Evolutionary conservation across 2,329 filamentous ascomycete species (phyloP), one percentile per base, ranked within the genome.

Genomic region (Penicillium paneum): DNA sequence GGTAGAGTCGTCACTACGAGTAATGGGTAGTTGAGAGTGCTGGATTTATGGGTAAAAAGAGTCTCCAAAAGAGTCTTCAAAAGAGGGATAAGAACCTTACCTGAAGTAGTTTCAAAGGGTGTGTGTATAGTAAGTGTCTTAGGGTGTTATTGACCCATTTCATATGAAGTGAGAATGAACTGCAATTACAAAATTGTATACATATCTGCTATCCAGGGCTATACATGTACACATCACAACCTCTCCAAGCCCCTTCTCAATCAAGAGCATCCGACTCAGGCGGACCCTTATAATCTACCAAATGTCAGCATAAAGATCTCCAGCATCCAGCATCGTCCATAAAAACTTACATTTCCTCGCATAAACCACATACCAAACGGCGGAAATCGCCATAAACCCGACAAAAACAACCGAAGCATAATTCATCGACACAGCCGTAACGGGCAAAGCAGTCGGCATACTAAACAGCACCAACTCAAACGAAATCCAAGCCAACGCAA

Each of bases 341-440:
- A 34, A 34, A 10, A 43, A 70, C 73, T 65, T 66, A 80, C 79
- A 75, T 68, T 78, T 81, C 44, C 76, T 71, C 41, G 79, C 81
- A 66, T 81, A 77, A 7, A 79, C 60, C 0, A 68, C 61, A 65
- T 83, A 84, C 80, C 79, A 83, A 7, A 74, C 59, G 0, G 72
- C 77, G 17, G 77, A 78, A 15, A 83, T 78, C 26, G 72, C 72
- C 51, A 76, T 76, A 56, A 86, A 84, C 41, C 78, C 71, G 8
- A 80, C 75, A 57, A 85, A 79, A 2, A 86, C 82, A 0, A 84
- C 82, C 39, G 75, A 76, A 2, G 81, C 81, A 62, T 85, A 85
- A 58, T 84, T 85, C 70, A 81, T 83, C 49, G 78, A 78, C 1
- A 72, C 77, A 1, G 73, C 72, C 1, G 76, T 81, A 54, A 82